These are phyloP conservation scores for Podospora australis DNA, from an alignment of 495 filamentous ascomycete genomes.

Conservation along the genomic window DNA sequence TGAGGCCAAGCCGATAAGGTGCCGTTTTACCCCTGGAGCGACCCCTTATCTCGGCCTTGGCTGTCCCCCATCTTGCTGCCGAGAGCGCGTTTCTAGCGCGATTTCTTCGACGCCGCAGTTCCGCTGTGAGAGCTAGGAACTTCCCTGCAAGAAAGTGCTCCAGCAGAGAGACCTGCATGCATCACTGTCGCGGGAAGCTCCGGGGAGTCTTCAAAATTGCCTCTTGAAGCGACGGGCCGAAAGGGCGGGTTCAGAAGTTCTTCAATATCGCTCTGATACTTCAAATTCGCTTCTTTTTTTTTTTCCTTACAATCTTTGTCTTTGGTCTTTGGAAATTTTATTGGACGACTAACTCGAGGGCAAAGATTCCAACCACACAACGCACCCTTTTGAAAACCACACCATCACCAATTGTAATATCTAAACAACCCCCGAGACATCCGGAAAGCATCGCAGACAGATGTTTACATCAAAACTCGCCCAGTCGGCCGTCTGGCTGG, in stretches of 20 bases:
- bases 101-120: background rate
- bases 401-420: background rate
- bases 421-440: background rate
- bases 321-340: no score
- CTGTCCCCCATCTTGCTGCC: background rate
- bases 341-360: background rate
- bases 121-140: background rate
- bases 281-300: background rate
- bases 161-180: no score
- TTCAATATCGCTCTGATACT: background rate
- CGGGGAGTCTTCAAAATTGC: background rate
- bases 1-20: background rate
- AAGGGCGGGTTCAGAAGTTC: no score
- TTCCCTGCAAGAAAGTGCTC: background rate
- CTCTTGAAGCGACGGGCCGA: background rate
- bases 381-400: background rate
- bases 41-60: background rate
- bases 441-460: background rate
- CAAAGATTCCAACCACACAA: background rate
- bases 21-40: background rate
- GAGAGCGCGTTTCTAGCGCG: conserved; percentile 1
- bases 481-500: background rate
- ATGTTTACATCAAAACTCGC: background rate
- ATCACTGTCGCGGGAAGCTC: background rate
- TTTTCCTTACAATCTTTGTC: background rate